Evolutionary conservation across 73 alveolate species (phyloP), one percentile per base, ranked within the genome.

Genomic region (Halteria grandinella): DNA sequence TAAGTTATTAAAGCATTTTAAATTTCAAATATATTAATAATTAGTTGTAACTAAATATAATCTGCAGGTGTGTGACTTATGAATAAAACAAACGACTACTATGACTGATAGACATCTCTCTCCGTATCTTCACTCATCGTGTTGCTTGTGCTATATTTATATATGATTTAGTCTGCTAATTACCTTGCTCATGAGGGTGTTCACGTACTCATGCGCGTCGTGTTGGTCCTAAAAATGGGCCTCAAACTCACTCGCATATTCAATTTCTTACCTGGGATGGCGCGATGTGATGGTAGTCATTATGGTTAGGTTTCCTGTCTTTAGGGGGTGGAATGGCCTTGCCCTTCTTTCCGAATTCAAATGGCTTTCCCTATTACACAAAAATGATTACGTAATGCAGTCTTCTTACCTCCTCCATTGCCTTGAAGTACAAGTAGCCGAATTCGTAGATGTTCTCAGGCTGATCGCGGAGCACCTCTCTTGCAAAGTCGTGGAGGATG

Each of bases 401-500:
- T n/a, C n/a, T n/a, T n/a, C n/a, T 31, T 70, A 51, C 94, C 36
- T 89, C 89, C 71, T 89, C 94, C 44, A 79, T 43, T 28, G 90
- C 64, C 71, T 89, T 85, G 84, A 93, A 93, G 85, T 91, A 93
- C 44, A 71, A 91, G 34, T 77, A 82, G 24, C 95, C 88, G 83
- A 75, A 93, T 55, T 93, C 95, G 17, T 79, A 47, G 12, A 93
- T 93, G 60, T 93, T 95, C 28, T 90, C 94, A 25, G 98, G 98
- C 73, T 90, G 87, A 79, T 87, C 94, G 49, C 98, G 79, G 27
- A 93, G 87, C 23, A 93, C 93, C 79, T 93, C 98, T 44, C 96
- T 79, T 21, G 97, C 92, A 89, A 87, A 93, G 74, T 93, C 98
- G 59, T 93, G 98, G 17, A 93, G 87, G 43, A 93, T 88, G 58